These are phyloP conservation scores for Penstemon davidsonii DNA, from an alignment of 257 asterid species.

Conservation along the genomic window DNA sequence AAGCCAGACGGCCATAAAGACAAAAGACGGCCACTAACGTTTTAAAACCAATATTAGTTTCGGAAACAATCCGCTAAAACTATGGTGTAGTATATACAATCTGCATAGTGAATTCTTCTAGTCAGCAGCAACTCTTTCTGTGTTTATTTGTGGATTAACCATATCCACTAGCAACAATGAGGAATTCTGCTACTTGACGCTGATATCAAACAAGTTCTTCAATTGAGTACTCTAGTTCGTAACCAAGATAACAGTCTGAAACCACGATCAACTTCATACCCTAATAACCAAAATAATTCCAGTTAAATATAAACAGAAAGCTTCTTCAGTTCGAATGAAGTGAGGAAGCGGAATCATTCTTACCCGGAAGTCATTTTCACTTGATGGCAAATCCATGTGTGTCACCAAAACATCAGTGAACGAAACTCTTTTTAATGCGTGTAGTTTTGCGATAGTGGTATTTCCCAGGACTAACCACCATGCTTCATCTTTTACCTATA, in stretches of 20 bases:
- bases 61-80: no score
- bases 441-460: constrained; percentile 63
- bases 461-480: constrained; percentile 96
- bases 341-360: constrained; percentile 17
- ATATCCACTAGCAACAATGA: background rate
- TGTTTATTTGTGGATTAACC: no score
- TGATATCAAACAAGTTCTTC: constrained; percentile 35
- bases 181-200: constrained; percentile 11
- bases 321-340: background rate
- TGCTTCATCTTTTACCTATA: constrained; percentile 93
- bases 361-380: constrained; percentile 54
- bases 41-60: no score
- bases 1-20: no score
- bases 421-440: constrained; percentile 78
- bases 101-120: no score
- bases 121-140: no score
- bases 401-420: constrained; percentile 56
- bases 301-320: background rate
- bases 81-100: no score
- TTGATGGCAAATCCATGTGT: constrained; percentile 68
- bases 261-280: constrained; percentile 73
- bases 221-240: constrained; percentile 61
- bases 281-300: constrained; percentile 39
- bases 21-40: no score
- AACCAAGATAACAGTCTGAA: constrained; percentile 83